Conservation (phyloP, 2,329 filamentous ascomycete species). For the Neobulgaria alba region DNA sequence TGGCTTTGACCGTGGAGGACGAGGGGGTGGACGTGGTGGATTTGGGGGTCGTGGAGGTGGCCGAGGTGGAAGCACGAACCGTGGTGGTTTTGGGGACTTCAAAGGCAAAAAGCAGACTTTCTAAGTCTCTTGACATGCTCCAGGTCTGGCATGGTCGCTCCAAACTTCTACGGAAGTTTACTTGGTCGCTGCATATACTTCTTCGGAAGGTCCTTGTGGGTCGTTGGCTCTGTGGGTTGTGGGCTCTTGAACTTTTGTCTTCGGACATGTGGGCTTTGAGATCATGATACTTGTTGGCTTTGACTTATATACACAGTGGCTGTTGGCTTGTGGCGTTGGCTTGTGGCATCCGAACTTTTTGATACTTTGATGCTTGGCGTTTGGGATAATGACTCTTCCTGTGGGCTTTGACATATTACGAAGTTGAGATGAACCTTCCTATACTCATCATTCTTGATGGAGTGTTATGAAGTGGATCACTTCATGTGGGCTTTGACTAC, state of each 20-base stretch:
- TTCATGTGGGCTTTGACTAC: conserved; percentile 26
- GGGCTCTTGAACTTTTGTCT: conserved; percentile 31
- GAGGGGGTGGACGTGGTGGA: conserved; percentile 31
- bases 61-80: conserved; percentile 35
- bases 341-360: conserved; percentile 9
- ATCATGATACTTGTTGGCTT: conserved; percentile 29
- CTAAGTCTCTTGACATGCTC: conserved; percentile 16
- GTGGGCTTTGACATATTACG: conserved; percentile 28
- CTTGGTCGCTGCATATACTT: too few relatives aligned
- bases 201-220: conserved; percentile 28
- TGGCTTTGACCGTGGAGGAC: conserved; percentile 31
- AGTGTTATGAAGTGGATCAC: conserved; percentile 26
- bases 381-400: conserved; percentile 18
- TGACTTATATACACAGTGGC: conserved; percentile 24
- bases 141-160: conserved; percentile 23
- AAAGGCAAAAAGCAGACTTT: conserved; percentile 44
- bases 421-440: conserved; percentile 29
- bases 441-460: conserved; percentile 13
- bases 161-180: conserved; percentile 19
- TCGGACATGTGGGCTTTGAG: conserved; percentile 31
- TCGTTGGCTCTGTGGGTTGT: conserved; percentile 31
- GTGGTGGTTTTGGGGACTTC: conserved; percentile 51
- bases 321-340: conserved; percentile 29
- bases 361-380: conserved; percentile 27
- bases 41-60: conserved; percentile 29